phyloP scores from a whole-genome alignment of 129 eudicot genomes.

The Tagetes erecta region DNA sequence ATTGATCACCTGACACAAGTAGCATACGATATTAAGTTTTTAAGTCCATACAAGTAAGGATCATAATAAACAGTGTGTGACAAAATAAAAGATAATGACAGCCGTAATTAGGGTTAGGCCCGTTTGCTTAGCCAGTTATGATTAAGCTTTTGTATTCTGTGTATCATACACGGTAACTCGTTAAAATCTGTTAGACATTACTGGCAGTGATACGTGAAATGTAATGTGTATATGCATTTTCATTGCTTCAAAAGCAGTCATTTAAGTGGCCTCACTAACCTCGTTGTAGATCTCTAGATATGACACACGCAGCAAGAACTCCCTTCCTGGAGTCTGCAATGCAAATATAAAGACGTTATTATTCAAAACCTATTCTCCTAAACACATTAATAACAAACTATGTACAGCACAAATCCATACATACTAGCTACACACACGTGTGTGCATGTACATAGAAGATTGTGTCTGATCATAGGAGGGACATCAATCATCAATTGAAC shows the following conservation, averaged over 20 bases:
- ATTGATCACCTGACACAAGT: constrained; percentile 77
- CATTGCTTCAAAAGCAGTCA: constrained; percentile 16
- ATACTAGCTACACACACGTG: neutral
- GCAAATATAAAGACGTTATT: constrained; percentile 27
- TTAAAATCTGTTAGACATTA: neutral
- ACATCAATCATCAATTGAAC: neutral
- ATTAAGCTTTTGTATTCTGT: too few species aligned
- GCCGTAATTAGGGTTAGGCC: too few species aligned
- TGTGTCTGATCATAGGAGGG: neutral
- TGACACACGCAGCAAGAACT: constrained; percentile 92
- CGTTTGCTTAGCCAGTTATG: too few species aligned
- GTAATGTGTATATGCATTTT: neutral
- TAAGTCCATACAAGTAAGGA: constrained; percentile 13
- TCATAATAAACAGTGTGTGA: neutral
- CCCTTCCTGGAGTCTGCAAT: constrained; percentile 96
- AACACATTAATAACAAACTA: constrained; percentile 17
- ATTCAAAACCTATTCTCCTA: constrained; percentile 22
- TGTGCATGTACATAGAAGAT: neutral
- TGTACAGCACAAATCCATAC: constrained; percentile 13
- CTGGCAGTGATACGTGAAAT: constrained; percentile 10
- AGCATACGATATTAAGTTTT: constrained; percentile 21
- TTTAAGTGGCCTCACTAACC: constrained; percentile 47
- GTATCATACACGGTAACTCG: too few species aligned
- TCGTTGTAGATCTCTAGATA: constrained; percentile 97
- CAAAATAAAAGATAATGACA: neutral